Conservation (phyloP, 805 yeast genomes). For the Suhomyces sp. region DNA sequence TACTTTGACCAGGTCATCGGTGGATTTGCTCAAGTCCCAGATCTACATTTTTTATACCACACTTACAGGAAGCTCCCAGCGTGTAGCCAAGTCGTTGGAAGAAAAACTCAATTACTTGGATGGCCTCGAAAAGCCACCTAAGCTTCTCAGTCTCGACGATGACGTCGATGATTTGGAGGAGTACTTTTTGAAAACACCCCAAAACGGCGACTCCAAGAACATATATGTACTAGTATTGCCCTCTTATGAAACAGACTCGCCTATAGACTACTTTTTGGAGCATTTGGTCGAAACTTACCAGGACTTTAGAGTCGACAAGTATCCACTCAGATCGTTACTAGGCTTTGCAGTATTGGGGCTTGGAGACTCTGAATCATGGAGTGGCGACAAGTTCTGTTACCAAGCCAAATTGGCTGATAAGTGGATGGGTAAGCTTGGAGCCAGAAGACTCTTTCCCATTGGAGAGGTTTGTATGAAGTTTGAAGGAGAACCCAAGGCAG, state of each 20-base stretch:
- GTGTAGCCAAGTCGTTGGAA: conserved; percentile 56
- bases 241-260: conserved; percentile 89
- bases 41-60: conserved; percentile 77
- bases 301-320: conserved; percentile 83
- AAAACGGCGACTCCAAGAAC: conserved; percentile 32
- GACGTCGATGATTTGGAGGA: conserved; percentile 80
- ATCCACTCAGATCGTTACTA: conserved; percentile 62
- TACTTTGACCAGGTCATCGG: conserved; percentile 38
- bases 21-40: conserved; percentile 50
- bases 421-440: conserved; percentile 81
- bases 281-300: conserved; percentile 74
- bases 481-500: conserved; percentile 55
- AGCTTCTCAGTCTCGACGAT: conserved; percentile 70
- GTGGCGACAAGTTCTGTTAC: conserved; percentile 73
- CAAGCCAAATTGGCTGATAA: conserved; percentile 76
- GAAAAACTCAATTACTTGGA: conserved; percentile 32
- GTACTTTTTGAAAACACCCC: conserved; percentile 68
- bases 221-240: conserved; percentile 77
- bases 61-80: conserved; percentile 76
- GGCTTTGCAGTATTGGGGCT: conserved; percentile 87
- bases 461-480: conserved; percentile 82
- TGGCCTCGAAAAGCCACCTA: conserved; percentile 40
- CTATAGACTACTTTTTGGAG: conserved; percentile 82
- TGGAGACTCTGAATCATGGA: conserved; percentile 86
- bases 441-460: conserved; percentile 74